Base-by-base conservation (phyloP, 2,329 filamentous ascomycete species). In the Pseudogymnoascus sp. region DNA sequence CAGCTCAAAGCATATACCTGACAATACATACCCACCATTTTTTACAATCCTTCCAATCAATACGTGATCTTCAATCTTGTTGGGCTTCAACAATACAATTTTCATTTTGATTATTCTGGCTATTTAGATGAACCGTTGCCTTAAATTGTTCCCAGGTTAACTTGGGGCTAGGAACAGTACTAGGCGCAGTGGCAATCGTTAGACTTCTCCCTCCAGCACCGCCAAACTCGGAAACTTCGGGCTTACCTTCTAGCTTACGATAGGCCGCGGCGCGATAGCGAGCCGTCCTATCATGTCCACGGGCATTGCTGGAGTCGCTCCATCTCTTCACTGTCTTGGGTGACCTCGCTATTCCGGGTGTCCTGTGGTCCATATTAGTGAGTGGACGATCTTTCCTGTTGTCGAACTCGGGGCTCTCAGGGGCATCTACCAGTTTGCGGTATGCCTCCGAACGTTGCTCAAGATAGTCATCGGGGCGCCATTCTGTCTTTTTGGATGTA, bases 381-480 rank as follows among this genome's bases (percentile, higher is more conserved):
- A 20, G 47, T 20, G 28, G 28, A 20, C 6, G 28, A 3, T n/a
- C 8, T 33, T 33, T 6, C 9, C 6, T 35, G 5, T 35, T 8
- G n/a, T 35, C 22, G 47, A n/a, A 20, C 41, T 18, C 28, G 11
- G 14, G 11, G 6, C 14, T 22, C 16, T 47, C 57, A 16, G 60
- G 35, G 20, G 12, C 39, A 41, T 57, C 57, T 60, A 60, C 57
- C 4, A 60, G 57, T 16, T 30, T 61, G 18, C 60, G 58, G 16
- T 61, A 61, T 60, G 60, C 57, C 14, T 61, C 41, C 30, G 60
- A 22, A 14, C 43, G 60, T 18, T 61, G 18, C 16, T 20, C 14
- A 14, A 54, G n/a, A 12, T 60, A 35, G 28, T 60, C 30, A 3
- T n/a, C 12, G 12, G 16, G n/a, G 28, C 47, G 47, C 47, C 16